Evolutionary conservation across 2,329 filamentous ascomycete genomes (phyloP).

Genomic region (Phyllosticta citrichinensis): DNA sequence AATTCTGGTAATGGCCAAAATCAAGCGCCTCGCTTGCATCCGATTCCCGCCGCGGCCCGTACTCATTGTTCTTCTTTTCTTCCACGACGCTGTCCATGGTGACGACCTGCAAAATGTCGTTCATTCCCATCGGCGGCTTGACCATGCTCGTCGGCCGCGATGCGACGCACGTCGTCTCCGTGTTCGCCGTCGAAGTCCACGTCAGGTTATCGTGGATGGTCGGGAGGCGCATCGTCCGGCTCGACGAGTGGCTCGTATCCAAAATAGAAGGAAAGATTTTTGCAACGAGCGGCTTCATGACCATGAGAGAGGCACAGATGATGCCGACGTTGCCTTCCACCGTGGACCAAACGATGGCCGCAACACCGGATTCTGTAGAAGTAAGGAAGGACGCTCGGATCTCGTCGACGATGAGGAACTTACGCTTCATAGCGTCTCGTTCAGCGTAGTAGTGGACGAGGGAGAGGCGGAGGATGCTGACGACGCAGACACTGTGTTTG

Average conservation of each 20-base stretch:
- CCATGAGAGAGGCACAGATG: slow-evolving; percentile 74
- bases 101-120: neutral
- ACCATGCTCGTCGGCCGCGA: slow-evolving; percentile 1
- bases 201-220: slow-evolving; percentile 1
- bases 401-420: neutral
- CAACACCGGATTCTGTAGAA: neutral
- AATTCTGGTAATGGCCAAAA: neutral
- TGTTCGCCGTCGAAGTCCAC: neutral
- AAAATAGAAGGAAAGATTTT: slow-evolving; percentile 50
- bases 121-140: neutral
- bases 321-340: slow-evolving; percentile 81
- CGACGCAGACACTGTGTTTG: slow-evolving; percentile 19
- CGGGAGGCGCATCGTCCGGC: neutral
- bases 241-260: neutral
- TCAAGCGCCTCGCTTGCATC: neutral
- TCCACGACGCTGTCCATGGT: slow-evolving; percentile 8
- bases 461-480: slow-evolving; percentile 25
- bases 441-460: slow-evolving; percentile 21
- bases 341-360: slow-evolving; percentile 19
- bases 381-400: neutral
- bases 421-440: slow-evolving; percentile 12
- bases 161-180: neutral
- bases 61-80: neutral
- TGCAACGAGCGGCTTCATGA: slow-evolving; percentile 54
- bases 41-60: neutral